These are phyloP conservation scores for Fusarium veterinarium DNA, from an alignment of 2,329 filamentous ascomycete genomes.

Conservation along the genomic window DNA sequence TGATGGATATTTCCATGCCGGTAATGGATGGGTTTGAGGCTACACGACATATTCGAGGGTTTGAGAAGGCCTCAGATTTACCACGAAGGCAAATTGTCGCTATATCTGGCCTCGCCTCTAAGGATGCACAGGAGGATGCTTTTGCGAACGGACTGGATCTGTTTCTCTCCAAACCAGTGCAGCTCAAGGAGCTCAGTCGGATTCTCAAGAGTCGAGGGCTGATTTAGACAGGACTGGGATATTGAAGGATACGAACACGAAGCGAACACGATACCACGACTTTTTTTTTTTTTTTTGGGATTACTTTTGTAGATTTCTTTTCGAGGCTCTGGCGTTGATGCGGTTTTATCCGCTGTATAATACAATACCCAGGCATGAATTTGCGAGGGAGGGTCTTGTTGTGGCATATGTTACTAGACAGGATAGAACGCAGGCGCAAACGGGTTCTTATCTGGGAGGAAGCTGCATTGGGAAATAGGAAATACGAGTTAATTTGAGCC, in stretches of 20 bases:
- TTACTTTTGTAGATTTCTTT: neutral
- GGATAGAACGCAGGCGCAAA: constrained; percentile 19
- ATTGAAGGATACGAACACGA: neutral
- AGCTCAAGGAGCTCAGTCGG: constrained; percentile 52
- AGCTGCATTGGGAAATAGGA: neutral
- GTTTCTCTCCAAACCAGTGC: constrained; percentile 66
- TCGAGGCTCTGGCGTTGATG: neutral
- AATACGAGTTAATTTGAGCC: neutral
- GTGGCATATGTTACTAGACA: constrained; percentile 22
- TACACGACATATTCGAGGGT: constrained; percentile 60
- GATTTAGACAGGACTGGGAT: constrained; percentile 1
- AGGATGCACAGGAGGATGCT: constrained; percentile 63
- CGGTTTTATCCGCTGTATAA: constrained; percentile 18
- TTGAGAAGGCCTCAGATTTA: constrained; percentile 57
- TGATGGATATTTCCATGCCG: constrained; percentile 69
- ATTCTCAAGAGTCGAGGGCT: constrained; percentile 25
- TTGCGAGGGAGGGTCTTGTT: neutral
- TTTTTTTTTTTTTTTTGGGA: neutral
- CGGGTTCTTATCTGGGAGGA: neutral
- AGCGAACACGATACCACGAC: constrained; percentile 17
- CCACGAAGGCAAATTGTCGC: constrained; percentile 61
- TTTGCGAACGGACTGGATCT: constrained; percentile 65
- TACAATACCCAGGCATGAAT: neutral
- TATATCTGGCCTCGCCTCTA: constrained; percentile 63
- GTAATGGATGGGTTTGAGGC: constrained; percentile 66